Conservation (phyloP, 192 early-diverging fungal genomes). For the Lunasporangiospora selenospora region DNA sequence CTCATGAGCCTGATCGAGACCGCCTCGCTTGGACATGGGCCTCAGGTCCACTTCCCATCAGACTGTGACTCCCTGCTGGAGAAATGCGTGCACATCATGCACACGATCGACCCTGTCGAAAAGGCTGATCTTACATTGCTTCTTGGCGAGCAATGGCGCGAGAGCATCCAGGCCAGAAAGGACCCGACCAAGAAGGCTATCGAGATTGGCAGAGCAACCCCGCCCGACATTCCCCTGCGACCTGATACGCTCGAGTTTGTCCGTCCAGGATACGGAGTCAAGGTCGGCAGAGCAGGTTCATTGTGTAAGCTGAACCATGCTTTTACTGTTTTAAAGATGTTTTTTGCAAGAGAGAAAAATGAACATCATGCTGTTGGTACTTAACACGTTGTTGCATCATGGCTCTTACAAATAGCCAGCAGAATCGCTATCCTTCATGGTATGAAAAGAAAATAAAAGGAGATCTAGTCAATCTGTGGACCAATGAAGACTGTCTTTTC, state of each 20-base stretch:
- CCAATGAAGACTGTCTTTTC: too few species aligned
- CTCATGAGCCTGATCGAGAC: too few species aligned
- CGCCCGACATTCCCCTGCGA: constrained; percentile 58
- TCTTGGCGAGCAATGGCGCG: constrained; percentile 34
- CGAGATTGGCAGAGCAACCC: constrained; percentile 51
- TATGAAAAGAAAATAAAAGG: neutral
- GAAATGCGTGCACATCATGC: constrained; percentile 58
- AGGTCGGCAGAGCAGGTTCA: constrained; percentile 59
- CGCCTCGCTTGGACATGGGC: too few species aligned
- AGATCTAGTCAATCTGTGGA: neutral
- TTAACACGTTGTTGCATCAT: too few species aligned
- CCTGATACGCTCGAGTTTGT: constrained; percentile 52
- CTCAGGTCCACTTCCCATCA: constrained; percentile 22
- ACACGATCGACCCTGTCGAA: constrained; percentile 57
- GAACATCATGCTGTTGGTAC: too few species aligned
- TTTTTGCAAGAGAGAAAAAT: too few species aligned
- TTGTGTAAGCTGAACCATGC: constrained; percentile 9
- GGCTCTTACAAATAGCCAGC: too few species aligned
- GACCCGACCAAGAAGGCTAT: constrained; percentile 12
- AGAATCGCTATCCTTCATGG: constrained; percentile 67
- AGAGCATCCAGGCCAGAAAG: constrained; percentile 15
- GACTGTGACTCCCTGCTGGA: constrained; percentile 52
- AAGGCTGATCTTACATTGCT: constrained; percentile 54
- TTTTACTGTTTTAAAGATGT: constrained; percentile 1
- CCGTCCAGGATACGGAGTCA: constrained; percentile 45